A percentile compares a stretch with the other conserved stretches of the same genome.
phyloP scores from a whole-genome alignment of 371 early-diverging fungal species.

The Mortierella sp. region DNA sequence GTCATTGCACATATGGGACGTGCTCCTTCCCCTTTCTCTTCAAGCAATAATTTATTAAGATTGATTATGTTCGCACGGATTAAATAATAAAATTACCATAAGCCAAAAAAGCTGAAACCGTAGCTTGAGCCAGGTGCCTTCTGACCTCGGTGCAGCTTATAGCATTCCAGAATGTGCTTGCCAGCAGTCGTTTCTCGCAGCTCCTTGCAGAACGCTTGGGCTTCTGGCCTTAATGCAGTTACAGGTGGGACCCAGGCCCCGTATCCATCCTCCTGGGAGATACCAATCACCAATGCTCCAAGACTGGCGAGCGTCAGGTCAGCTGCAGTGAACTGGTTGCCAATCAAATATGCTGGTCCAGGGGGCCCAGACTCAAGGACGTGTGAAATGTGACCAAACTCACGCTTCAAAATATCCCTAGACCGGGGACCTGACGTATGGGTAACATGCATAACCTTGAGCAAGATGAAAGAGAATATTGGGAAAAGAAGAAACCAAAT shows the following conservation, averaged over 20 bases:
- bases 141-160: slow-evolving; percentile 38
- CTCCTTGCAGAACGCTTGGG: slow-evolving; percentile 25
- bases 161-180: slow-evolving; percentile 46
- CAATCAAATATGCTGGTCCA: slow-evolving; percentile 34
- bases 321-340: slow-evolving; percentile 46
- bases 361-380: slow-evolving; percentile 35
- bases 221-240: slow-evolving; percentile 24
- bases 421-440: slow-evolving; percentile 27
- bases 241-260: slow-evolving; percentile 39
- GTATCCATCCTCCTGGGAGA: slow-evolving; percentile 38
- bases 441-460: slow-evolving; percentile 17
- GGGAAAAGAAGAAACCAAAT: slow-evolving; percentile 34
- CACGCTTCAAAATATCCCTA: slow-evolving; percentile 38
- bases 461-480: slow-evolving; percentile 13
- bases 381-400: slow-evolving; percentile 47
- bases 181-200: slow-evolving; percentile 45
- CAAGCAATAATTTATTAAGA: background rate
- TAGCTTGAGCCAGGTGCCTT: slow-evolving; percentile 47
- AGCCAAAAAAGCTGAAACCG: slow-evolving; percentile 35
- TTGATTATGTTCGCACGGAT: background rate
- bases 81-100: slow-evolving; percentile 17
- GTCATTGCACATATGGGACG: background rate
- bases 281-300: slow-evolving; percentile 20
- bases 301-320: slow-evolving; percentile 43
- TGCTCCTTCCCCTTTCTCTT: background rate